A percentile compares a stretch with the other conserved stretches of the same genome.
phyloP scores from a whole-genome alignment of 2,329 filamentous ascomycete species.

The Aspergillus carbonarius region DNA sequence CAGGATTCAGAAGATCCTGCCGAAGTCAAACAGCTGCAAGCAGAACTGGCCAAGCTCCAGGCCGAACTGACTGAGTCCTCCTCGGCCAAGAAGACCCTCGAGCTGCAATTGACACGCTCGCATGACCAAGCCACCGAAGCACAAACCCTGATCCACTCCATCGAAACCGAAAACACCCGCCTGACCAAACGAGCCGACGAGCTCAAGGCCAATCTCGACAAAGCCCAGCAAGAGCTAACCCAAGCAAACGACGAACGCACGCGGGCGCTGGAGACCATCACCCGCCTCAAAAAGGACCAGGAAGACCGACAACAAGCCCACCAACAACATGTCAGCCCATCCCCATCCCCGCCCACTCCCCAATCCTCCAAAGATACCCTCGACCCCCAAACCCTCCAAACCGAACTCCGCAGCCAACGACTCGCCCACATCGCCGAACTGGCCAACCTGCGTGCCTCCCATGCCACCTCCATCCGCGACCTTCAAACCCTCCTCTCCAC shows the following conservation, averaged over 20 bases:
- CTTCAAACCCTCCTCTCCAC: slow-evolving; percentile 34
- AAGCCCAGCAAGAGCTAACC: slow-evolving; percentile 31
- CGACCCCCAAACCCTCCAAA: slow-evolving; percentile 32
- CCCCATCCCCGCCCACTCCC: slow-evolving; percentile 28
- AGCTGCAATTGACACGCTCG: slow-evolving; percentile 37
- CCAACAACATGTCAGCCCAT: slow-evolving; percentile 31
- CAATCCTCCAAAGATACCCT: slow-evolving; percentile 16
- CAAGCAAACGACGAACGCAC: slow-evolving; percentile 33
- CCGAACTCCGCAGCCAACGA: slow-evolving; percentile 37
- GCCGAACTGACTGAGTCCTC: slow-evolving; percentile 31
- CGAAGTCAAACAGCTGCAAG: slow-evolving; percentile 25
- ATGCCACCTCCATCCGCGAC: slow-evolving; percentile 38
- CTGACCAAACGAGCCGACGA: slow-evolving; percentile 37
- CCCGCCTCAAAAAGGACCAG: slow-evolving; percentile 30
- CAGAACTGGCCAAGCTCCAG: slow-evolving; percentile 31
- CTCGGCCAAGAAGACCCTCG: slow-evolving; percentile 30
- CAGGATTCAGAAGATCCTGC: background rate
- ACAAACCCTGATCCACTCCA: slow-evolving; percentile 36
- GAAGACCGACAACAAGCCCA: slow-evolving; percentile 9
- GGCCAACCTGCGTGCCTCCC: slow-evolving; percentile 38
- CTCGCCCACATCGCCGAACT: slow-evolving; percentile 38
- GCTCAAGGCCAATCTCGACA: slow-evolving; percentile 32
- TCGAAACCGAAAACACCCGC: slow-evolving; percentile 41
- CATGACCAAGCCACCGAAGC: slow-evolving; percentile 39
- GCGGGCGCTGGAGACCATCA: slow-evolving; percentile 30